Conservation (phyloP, 2,329 filamentous ascomycete species). For the Aspergillus tubingensis region DNA sequence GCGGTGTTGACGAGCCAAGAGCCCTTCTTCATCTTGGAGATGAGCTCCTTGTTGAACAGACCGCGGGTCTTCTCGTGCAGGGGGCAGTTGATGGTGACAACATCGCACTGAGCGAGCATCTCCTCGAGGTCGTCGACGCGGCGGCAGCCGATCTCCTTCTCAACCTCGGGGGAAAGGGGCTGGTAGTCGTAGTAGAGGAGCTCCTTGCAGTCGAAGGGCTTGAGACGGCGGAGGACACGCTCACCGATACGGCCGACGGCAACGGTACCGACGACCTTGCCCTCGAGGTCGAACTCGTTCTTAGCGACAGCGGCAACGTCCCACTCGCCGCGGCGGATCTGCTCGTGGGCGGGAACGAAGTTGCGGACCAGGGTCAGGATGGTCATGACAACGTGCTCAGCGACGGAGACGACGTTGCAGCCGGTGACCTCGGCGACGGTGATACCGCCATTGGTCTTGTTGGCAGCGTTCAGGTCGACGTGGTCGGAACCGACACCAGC, state of each 20-base stretch:
- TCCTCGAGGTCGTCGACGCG: conserved; percentile 89
- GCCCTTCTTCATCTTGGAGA: conserved; percentile 98
- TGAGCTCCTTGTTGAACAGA: conserved; percentile 97
- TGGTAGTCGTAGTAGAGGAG: conserved; percentile 99
- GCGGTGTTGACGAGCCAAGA: conserved; percentile 99
- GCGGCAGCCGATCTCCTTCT: conserved; percentile 94
- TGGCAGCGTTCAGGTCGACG: conserved; percentile 93
- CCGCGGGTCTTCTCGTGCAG: conserved; percentile 97
- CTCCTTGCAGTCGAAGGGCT: conserved; percentile 99
- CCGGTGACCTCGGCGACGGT: conserved; percentile 98
- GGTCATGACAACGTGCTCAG: conserved; percentile 99
- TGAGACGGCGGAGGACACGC: conserved; percentile 92
- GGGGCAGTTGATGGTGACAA: conserved; percentile 99
- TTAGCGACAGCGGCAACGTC: conserved; percentile 94
- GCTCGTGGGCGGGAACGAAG: conserved; percentile 96
- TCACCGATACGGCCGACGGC: conserved; percentile 97
- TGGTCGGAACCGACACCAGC: conserved; percentile 98
- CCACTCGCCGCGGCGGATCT: conserved; percentile 87
- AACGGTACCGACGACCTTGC: conserved; percentile 96
- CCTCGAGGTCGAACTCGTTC: conserved; percentile 97
- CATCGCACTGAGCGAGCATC: conserved; percentile 88
- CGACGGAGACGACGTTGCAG: conserved; percentile 97
- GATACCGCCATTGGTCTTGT: conserved; percentile 96
- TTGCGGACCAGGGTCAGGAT: conserved; percentile 95
- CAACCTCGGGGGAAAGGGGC: conserved; percentile 78